Evolutionary conservation across 257 asterid species (phyloP).

Genomic region (Cruciata laevipes): DNA sequence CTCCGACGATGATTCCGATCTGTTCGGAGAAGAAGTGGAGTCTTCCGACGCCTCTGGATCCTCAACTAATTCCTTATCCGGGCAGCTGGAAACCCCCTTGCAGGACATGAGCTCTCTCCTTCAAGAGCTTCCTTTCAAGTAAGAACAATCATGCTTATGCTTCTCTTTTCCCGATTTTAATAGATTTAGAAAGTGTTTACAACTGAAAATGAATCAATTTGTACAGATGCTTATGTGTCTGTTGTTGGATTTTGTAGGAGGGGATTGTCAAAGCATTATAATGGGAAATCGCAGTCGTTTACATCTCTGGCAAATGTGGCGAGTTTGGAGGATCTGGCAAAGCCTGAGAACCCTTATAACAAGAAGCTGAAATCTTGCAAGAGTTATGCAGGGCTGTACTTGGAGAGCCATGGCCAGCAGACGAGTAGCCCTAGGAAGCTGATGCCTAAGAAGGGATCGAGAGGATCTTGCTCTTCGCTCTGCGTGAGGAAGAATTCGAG

Average conservation of each 20-base stretch:
- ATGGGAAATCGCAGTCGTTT: conserved; percentile 68
- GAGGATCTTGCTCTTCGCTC: conserved; percentile 26
- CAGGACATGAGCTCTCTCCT: conserved; percentile 56
- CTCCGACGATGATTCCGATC: conserved; percentile 30
- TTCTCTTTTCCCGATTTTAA: too few relatives aligned
- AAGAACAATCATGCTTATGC: conserved; percentile 4
- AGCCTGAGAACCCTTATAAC: conserved; percentile 44
- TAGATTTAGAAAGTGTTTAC: too few relatives aligned
- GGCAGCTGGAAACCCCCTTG: conserved; percentile 24
- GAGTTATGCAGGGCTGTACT: conserved; percentile 32
- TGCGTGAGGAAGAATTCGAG: conserved; percentile 23
- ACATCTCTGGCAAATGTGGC: conserved; percentile 40
- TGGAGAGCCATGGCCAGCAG: conserved; percentile 16
- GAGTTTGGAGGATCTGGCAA: conserved; percentile 54
- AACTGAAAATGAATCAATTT: neutral
- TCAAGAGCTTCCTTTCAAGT: conserved; percentile 65
- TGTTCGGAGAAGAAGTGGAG: conserved; percentile 28
- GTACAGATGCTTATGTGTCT: neutral
- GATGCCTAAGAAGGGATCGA: conserved; percentile 20
- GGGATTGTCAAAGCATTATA: conserved; percentile 65
- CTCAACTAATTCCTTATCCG: conserved; percentile 4
- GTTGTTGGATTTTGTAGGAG: conserved; percentile 29
- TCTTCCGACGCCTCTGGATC: conserved; percentile 14
- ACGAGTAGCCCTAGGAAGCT: conserved; percentile 22
- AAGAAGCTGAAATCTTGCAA: conserved; percentile 56